A percentile compares a stretch with the other conserved stretches of the same genome.
Evolutionary conservation across 129 eudicot species (phyloP).

Genomic region (Kitagawia praeruptora): DNA sequence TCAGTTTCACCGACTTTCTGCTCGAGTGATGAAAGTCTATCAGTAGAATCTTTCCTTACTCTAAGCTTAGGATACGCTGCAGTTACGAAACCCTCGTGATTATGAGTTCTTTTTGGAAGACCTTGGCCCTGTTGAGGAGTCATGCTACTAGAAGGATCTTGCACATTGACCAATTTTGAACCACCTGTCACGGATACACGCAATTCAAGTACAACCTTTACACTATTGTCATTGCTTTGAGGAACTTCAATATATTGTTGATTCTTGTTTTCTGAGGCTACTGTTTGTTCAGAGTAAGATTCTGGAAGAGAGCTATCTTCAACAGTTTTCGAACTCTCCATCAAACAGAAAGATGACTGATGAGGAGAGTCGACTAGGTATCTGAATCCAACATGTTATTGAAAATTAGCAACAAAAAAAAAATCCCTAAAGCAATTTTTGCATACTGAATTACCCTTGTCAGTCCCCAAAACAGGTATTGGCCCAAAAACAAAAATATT

Average conservation of each 20-base stretch:
- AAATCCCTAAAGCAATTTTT: not conserved
- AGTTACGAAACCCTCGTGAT: constrained; percentile 2
- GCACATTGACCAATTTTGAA: constrained; percentile 12
- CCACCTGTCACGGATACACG: not conserved
- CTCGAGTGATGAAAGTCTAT: constrained; percentile 26
- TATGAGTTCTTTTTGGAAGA: constrained; percentile 1
- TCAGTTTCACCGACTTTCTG: constrained; percentile 6
- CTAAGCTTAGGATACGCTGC: constrained; percentile 17
- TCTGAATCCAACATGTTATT: constrained; percentile 13
- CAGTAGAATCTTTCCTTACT: constrained; percentile 24
- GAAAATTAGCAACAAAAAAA: not conserved
- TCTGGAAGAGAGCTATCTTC: constrained; percentile 28
- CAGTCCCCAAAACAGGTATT: not conserved
- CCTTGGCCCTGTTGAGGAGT: constrained; percentile 15
- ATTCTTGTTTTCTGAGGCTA: constrained; percentile 23
- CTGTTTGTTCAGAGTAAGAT: constrained; percentile 13
- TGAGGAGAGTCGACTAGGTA: constrained; percentile 7
- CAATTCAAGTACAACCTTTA: constrained; percentile 10
- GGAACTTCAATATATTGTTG: constrained; percentile 16
- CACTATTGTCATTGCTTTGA: constrained; percentile 19
- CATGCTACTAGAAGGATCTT: constrained; percentile 8
- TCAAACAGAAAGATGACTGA: constrained; percentile 19
- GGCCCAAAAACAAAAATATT: not conserved
- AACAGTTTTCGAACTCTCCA: constrained; percentile 43
- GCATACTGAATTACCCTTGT: not conserved